Evolutionary conservation across 2,329 filamentous ascomycete genomes (phyloP).

Genomic region (Fusarium brachygibbosum): DNA sequence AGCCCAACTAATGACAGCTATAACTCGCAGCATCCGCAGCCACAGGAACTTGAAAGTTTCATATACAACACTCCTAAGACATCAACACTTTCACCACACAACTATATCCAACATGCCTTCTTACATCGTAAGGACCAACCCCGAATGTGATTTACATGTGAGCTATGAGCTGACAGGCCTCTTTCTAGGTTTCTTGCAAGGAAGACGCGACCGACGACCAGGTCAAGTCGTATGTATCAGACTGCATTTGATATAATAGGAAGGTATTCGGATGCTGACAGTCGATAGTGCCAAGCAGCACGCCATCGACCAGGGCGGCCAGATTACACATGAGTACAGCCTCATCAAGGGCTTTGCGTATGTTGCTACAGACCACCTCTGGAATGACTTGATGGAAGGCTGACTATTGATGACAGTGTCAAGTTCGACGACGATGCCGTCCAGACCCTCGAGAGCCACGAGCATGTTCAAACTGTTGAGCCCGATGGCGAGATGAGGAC

Average conservation of each 20-base stretch:
- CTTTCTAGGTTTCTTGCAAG: slow-evolving; percentile 81
- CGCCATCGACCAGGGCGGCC: slow-evolving; percentile 81
- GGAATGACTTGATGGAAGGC: not conserved
- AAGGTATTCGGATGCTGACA: not conserved
- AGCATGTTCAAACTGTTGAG: slow-evolving; percentile 83
- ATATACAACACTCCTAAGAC: slow-evolving; percentile 31
- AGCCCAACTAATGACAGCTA: slow-evolving; percentile 39
- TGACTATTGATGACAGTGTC: slow-evolving; percentile 67
- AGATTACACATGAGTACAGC: slow-evolving; percentile 85
- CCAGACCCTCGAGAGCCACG: slow-evolving; percentile 73
- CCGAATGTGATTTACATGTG: not conserved
- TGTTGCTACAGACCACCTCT: slow-evolving; percentile 52
- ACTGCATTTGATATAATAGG: not conserved
- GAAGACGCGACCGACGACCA: slow-evolving; percentile 74
- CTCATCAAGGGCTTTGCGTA: slow-evolving; percentile 96
- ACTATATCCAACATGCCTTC: slow-evolving; percentile 62
- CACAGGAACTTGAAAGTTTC: slow-evolving; percentile 26
- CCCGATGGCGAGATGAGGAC: slow-evolving; percentile 76
- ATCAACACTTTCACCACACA: slow-evolving; percentile 31
- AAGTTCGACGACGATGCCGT: slow-evolving; percentile 77
- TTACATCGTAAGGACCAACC: slow-evolving; percentile 64
- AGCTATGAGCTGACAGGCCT: slow-evolving; percentile 30
- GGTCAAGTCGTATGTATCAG: slow-evolving; percentile 71
- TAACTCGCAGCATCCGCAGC: slow-evolving; percentile 44
- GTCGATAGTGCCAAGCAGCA: slow-evolving; percentile 79